Percentiles rank a stretch among this genome's conserved stretches.
phyloP scores from a whole-genome alignment of 1,139 yeast species.

The Kluyveromyces sp. region DNA sequence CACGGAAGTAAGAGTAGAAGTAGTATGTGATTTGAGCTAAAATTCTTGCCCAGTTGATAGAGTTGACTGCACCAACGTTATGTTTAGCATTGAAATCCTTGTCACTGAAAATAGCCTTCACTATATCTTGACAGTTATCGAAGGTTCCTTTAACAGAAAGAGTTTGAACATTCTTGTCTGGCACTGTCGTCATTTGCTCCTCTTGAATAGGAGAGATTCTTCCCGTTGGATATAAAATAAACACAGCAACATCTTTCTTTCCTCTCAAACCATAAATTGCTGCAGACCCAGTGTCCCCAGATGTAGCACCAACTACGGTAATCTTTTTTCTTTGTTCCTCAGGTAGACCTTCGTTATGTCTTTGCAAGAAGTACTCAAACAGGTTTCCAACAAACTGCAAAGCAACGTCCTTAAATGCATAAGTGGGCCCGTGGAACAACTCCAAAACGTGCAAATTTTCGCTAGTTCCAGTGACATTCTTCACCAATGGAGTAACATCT shows the following conservation, averaged over 20 bases:
- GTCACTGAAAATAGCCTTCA: constrained; percentile 89
- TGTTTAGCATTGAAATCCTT: constrained; percentile 76
- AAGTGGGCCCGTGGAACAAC: constrained; percentile 97
- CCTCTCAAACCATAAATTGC: constrained; percentile 97
- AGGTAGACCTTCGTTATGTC: constrained; percentile 62
- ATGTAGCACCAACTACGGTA: constrained; percentile 98
- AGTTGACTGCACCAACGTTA: constrained; percentile 96
- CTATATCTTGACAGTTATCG: constrained; percentile 97
- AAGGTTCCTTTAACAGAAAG: constrained; percentile 91
- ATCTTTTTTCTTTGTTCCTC: constrained; percentile 63
- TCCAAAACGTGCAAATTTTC: constrained; percentile 72
- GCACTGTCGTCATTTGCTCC: constrained; percentile 98
- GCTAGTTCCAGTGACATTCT: constrained; percentile 47
- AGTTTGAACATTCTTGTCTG: constrained; percentile 88
- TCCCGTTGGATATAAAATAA: constrained; percentile 93
- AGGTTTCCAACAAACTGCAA: constrained; percentile 94
- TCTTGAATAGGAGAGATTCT: constrained; percentile 97
- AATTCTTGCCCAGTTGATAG: constrained; percentile 98
- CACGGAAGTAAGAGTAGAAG: constrained; percentile 82
- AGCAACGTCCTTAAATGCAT: constrained; percentile 98
- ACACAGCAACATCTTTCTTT: constrained; percentile 92
- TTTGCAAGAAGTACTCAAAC: constrained; percentile 80
- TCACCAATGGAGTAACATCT: constrained; percentile 77
- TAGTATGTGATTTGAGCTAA: constrained; percentile 96
- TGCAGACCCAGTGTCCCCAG: constrained; percentile 99